Evolutionary conservation across 2,329 filamentous ascomycete species (phyloP).

Genomic region (Cladosporium sp.): DNA sequence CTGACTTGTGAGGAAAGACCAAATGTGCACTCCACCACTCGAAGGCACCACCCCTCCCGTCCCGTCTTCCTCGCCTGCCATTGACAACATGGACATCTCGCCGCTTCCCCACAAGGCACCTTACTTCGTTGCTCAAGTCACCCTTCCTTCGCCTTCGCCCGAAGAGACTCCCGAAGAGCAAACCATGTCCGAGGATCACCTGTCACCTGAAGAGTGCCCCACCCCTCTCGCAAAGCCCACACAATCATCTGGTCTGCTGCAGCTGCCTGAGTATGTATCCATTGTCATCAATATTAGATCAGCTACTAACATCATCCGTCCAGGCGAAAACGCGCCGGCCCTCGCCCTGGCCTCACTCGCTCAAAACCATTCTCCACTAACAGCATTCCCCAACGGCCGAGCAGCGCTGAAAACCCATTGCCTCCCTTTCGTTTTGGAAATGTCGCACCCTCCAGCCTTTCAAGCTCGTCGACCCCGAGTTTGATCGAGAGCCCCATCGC

Average conservation of each 20-base stretch:
- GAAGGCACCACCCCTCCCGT: slow-evolving; percentile 82
- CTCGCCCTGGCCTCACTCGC: slow-evolving; percentile 71
- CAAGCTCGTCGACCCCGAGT: slow-evolving; percentile 57
- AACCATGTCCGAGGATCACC: slow-evolving; percentile 24
- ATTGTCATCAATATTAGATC: not conserved
- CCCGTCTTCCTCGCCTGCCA: slow-evolving; percentile 74
- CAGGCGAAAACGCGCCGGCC: slow-evolving; percentile 29
- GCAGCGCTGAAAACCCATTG: slow-evolving; percentile 58
- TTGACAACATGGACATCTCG: slow-evolving; percentile 88
- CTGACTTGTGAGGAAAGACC: slow-evolving; percentile 34
- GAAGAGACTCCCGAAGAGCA: slow-evolving; percentile 42
- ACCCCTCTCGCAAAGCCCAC: slow-evolving; percentile 15
- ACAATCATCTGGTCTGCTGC: slow-evolving; percentile 20
- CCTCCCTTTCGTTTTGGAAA: slow-evolving; percentile 73
- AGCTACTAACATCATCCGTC: slow-evolving; percentile 14
- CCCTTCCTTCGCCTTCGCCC: slow-evolving; percentile 68
- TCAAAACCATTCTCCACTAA: slow-evolving; percentile 71
- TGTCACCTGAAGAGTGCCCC: slow-evolving; percentile 25
- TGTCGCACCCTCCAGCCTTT: slow-evolving; percentile 30
- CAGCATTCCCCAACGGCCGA: slow-evolving; percentile 55
- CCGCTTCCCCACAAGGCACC: slow-evolving; percentile 83
- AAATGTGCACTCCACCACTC: slow-evolving; percentile 45
- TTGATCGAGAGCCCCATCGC: slow-evolving; percentile 70
- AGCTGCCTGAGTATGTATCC: slow-evolving; percentile 26
- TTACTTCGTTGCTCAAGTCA: slow-evolving; percentile 54